Conservation (phyloP, 2,329 filamentous ascomycete genomes). For the Metarhizium rileyi region DNA sequence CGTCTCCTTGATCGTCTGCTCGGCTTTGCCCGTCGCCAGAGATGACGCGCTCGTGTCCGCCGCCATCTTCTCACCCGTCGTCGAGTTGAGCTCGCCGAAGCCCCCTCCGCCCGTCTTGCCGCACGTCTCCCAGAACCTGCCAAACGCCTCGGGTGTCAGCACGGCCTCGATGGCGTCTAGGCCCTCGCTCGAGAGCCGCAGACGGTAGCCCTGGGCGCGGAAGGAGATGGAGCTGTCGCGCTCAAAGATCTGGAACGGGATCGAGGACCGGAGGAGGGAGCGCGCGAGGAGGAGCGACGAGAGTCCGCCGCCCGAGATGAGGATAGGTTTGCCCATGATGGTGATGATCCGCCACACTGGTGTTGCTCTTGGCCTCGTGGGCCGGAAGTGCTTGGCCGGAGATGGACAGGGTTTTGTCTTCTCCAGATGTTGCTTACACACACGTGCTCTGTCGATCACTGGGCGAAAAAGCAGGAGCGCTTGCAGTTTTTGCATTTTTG, state of each 20-base stretch:
- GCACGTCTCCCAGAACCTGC: slow-evolving; percentile 48
- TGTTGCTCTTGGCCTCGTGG: neutral
- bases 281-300: slow-evolving; percentile 34
- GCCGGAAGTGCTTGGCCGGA: no score
- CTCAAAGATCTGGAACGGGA: slow-evolving; percentile 48
- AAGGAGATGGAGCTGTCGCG: slow-evolving; percentile 39
- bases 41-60: neutral
- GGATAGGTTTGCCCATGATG: slow-evolving; percentile 21
- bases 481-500: no score
- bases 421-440: no score
- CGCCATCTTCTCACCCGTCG: slow-evolving; percentile 35
- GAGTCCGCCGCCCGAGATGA: slow-evolving; percentile 35
- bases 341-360: neutral
- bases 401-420: no score
- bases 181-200: slow-evolving; percentile 46
- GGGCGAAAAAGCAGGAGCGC: no score
- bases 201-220: slow-evolving; percentile 52
- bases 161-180: slow-evolving; percentile 52
- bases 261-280: slow-evolving; percentile 28
- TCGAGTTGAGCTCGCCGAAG: slow-evolving; percentile 39
- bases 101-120: slow-evolving; percentile 50
- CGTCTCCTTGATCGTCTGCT: slow-evolving; percentile 14
- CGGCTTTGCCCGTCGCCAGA: neutral
- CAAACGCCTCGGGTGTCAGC: slow-evolving; percentile 36
- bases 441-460: no score